These are phyloP conservation scores for Manihot esculenta DNA, from an alignment of 441 rosid genomes.

Conservation along the genomic window DNA sequence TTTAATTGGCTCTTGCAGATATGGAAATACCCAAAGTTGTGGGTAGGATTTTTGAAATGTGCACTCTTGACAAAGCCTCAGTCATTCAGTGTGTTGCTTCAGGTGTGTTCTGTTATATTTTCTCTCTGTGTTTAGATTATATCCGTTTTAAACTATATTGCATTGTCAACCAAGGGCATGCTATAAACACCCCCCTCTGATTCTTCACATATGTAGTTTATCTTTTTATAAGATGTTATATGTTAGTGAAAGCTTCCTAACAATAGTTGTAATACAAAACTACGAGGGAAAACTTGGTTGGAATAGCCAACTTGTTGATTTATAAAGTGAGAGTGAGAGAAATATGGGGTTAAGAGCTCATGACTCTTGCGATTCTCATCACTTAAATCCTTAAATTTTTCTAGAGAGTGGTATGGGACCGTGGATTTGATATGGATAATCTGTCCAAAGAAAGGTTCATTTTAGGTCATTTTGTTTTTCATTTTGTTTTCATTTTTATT, in stretches of 20 bases:
- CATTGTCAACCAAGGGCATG: background rate
- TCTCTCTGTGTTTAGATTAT: background rate
- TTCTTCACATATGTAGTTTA: background rate
- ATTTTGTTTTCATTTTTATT: background rate
- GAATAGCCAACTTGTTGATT: background rate
- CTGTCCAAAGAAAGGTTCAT: background rate
- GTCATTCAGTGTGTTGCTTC: slow-evolving; percentile 88
- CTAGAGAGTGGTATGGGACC: background rate
- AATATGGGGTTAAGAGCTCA: background rate
- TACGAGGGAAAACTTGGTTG: background rate
- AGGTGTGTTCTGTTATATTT: slow-evolving; percentile 46
- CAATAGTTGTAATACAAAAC: background rate
- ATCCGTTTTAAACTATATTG: background rate
- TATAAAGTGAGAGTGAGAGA: background rate
- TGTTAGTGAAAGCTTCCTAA: background rate
- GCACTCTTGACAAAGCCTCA: slow-evolving; percentile 87
- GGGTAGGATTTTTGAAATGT: slow-evolving; percentile 99
- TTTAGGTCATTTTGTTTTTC: background rate
- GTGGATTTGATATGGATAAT: background rate
- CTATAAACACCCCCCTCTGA: background rate
- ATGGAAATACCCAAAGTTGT: slow-evolving; percentile 96
- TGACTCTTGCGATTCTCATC: background rate
- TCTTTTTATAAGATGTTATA: background rate
- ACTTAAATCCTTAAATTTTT: background rate
- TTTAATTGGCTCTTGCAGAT: slow-evolving; percentile 53